These are phyloP conservation scores for Alloteropsis angusta DNA, from an alignment of 202 grass and related monocot genomes.

Conservation along the genomic window DNA sequence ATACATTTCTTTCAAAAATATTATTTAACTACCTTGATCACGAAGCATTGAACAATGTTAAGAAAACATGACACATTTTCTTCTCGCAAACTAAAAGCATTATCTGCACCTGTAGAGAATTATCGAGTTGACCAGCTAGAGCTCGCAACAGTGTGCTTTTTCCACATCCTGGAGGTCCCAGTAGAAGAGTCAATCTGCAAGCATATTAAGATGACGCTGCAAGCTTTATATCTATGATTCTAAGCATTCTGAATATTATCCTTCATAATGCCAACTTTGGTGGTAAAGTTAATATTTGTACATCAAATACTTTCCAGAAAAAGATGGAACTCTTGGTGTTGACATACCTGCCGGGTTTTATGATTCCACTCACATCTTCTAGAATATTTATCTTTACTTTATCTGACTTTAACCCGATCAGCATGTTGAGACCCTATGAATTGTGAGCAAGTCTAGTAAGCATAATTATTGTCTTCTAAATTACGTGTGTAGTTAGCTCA, in stretches of 20 bases:
- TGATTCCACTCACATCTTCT: conserved; percentile 48
- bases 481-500: not conserved
- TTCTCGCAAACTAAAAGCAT: not conserved
- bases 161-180: not conserved
- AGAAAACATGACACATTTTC: not conserved
- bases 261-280: not conserved
- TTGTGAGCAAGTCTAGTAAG: not conserved
- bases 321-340: not conserved
- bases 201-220: not conserved
- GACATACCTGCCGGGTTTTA: conserved; percentile 52
- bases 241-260: not conserved
- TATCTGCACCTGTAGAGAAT: not conserved
- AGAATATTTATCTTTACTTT: conserved; percentile 37
- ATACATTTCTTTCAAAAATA: not conserved
- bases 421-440: not conserved
- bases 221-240: too few relatives aligned
- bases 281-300: not conserved
- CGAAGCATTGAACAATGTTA: not conserved
- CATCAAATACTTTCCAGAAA: not conserved
- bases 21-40: not conserved
- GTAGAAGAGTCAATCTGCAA: not conserved
- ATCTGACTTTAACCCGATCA: conserved; percentile 18
- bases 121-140: not conserved
- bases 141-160: not conserved
- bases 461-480: not conserved